Evolutionary conservation across 768 basidiomycete species (phyloP).

Genomic region (Sistotremastrum suecicum): DNA sequence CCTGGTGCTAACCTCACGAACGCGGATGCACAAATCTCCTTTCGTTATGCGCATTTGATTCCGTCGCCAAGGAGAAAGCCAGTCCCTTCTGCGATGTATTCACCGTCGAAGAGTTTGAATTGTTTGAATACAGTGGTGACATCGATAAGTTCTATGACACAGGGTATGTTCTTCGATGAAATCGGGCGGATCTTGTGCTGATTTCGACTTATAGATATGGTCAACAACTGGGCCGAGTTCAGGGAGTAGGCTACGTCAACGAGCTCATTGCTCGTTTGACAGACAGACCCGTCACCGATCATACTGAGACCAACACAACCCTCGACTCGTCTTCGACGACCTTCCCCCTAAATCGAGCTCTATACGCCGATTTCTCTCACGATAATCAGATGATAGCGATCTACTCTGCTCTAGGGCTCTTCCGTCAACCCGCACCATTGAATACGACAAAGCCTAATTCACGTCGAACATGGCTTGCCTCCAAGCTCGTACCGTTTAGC

Average conservation of each 20-base stretch:
- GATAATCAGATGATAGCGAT: conserved; percentile 79
- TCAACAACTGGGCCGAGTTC: conserved; percentile 52
- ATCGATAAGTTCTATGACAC: conserved; percentile 68
- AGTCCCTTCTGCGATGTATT: conserved; percentile 73
- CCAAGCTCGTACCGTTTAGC: conserved; percentile 59
- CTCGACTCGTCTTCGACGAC: conserved; percentile 46
- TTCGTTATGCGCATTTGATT: conserved; percentile 71
- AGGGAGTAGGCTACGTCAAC: conserved; percentile 80
- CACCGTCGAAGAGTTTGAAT: conserved; percentile 41
- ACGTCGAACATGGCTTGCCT: conserved; percentile 36
- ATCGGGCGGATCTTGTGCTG: not conserved
- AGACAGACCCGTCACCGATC: conserved; percentile 41
- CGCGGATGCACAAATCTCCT: conserved; percentile 46
- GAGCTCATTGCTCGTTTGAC: conserved; percentile 80
- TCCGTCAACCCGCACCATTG: conserved; percentile 26
- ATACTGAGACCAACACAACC: conserved; percentile 66
- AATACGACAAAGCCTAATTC: conserved; percentile 6
- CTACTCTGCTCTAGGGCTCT: conserved; percentile 42
- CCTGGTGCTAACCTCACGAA: conserved; percentile 46
- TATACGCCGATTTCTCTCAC: conserved; percentile 77
- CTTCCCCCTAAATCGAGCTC: conserved; percentile 52
- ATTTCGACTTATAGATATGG: conserved; percentile 37
- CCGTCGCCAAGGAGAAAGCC: conserved; percentile 30
- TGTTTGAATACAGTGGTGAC: conserved; percentile 58
- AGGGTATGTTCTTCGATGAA: conserved; percentile 30